Evolutionary conservation across 495 filamentous ascomycete species (phyloP).

Genomic region (Jackrogersella minutella): DNA sequence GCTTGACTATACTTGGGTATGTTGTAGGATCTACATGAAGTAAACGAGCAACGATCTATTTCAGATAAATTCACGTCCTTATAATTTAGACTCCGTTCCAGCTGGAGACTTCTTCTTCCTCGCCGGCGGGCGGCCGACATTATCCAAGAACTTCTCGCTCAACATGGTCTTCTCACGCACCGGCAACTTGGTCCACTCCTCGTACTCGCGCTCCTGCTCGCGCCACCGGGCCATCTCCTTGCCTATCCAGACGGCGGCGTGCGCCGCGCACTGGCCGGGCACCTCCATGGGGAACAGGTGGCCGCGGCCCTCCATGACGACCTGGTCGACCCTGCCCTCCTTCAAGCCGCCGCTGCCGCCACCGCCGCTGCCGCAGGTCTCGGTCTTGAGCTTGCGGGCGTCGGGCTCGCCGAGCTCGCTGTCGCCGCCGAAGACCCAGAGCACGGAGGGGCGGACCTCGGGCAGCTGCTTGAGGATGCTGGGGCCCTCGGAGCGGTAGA

Average conservation of each 20-base stretch:
- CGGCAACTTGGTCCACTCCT: conserved; percentile 58
- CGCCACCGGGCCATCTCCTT: conserved; percentile 70
- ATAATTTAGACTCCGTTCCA: conserved; percentile 37
- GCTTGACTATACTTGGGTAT: not conserved
- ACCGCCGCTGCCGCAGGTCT: conserved; percentile 67
- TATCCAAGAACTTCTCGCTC: conserved; percentile 62
- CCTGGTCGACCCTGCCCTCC: conserved; percentile 73
- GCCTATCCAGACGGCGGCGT: conserved; percentile 68
- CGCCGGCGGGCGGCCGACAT: conserved; percentile 48
- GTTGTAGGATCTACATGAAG: not conserved
- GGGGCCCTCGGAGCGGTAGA: conserved; percentile 79
- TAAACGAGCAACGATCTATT: no score
- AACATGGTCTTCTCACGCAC: conserved; percentile 66
- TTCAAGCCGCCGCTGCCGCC: conserved; percentile 73
- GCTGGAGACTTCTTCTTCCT: not conserved
- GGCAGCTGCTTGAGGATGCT: conserved; percentile 70
- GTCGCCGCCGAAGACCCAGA: conserved; percentile 80
- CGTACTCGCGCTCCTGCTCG: conserved; percentile 67
- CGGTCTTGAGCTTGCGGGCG: conserved; percentile 63
- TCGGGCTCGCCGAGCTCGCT: conserved; percentile 68
- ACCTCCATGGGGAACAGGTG: conserved; percentile 89
- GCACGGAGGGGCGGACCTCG: conserved; percentile 74
- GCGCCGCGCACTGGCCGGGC: conserved; percentile 68
- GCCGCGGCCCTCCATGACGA: conserved; percentile 70
- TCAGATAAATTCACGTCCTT: no score